phyloP scores from a whole-genome alignment of 164 flowering plant genomes.

The Annona cherimola region DNA sequence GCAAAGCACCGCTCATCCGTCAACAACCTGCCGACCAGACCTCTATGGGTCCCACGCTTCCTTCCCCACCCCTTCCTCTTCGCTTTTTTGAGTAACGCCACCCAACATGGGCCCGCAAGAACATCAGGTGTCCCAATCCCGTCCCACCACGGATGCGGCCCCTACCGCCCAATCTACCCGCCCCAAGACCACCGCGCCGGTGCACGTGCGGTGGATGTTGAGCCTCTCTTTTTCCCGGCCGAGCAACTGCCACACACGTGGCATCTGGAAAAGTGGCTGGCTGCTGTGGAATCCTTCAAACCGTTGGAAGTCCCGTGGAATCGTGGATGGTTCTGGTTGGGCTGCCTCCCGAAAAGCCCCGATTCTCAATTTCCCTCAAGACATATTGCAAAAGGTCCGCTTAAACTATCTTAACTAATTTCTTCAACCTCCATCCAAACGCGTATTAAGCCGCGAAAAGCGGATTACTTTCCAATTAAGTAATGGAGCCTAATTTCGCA shows the following conservation, averaged over 20 bases:
- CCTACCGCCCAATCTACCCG: background rate
- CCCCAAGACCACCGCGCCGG: background rate
- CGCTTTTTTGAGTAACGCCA: background rate
- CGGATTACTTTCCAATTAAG: constrained; percentile 2
- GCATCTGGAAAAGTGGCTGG: background rate
- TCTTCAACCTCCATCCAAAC: background rate
- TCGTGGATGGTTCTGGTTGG: constrained; percentile 20
- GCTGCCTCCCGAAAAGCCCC: constrained; percentile 14
- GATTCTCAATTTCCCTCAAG: background rate
- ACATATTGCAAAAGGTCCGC: background rate
- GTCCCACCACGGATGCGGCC: background rate
- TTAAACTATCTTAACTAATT: background rate
- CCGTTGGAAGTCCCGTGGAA: background rate
- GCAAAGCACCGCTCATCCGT: background rate
- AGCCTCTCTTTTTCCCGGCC: too few species aligned
- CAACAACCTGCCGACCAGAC: background rate
- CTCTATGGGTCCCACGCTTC: background rate
- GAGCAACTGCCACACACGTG: background rate
- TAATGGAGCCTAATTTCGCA: background rate
- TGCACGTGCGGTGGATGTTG: background rate
- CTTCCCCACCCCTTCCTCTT: background rate
- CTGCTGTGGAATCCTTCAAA: background rate
- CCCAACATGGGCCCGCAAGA: background rate
- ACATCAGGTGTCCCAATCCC: background rate
- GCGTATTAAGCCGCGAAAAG: background rate